Evolutionary conservation across 148 eudicot species (phyloP).

Genomic region (Chenopodium formosanum): DNA sequence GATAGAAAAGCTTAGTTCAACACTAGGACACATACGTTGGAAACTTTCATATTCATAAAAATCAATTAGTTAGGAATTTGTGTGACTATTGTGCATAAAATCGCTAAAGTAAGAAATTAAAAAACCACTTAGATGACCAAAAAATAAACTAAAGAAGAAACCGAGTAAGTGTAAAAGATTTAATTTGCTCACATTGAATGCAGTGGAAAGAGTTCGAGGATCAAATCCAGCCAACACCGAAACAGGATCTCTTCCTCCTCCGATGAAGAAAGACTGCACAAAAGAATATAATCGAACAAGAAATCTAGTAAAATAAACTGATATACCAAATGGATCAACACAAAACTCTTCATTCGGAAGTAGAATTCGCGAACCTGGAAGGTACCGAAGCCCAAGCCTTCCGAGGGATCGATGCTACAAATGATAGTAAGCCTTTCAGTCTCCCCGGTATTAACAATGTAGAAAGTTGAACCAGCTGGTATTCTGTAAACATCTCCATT

Average conservation of each 20-base stretch:
- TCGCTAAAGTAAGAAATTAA: neutral
- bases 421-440: conserved; percentile 63
- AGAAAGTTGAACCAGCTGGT: conserved; percentile 72
- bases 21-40: neutral
- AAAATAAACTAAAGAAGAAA: neutral
- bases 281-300: neutral
- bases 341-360: neutral
- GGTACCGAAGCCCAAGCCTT: conserved; percentile 50
- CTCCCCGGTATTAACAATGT: conserved; percentile 57
- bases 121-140: neutral
- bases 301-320: neutral
- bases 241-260: conserved; percentile 69
- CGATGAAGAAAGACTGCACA: conserved; percentile 78
- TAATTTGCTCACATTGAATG: conserved; percentile 60
- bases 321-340: neutral
- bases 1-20: neutral
- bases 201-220: conserved; percentile 53
- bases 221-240: conserved; percentile 83
- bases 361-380: conserved; percentile 28
- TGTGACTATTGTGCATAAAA: too few species aligned
- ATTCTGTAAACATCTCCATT: conserved; percentile 80
- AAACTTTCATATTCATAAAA: neutral
- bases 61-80: neutral
- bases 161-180: neutral
- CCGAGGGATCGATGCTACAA: conserved; percentile 65